Evolutionary conservation across 2,329 filamentous ascomycete species (phyloP).

Genomic region (Aspergillus proliferans): DNA sequence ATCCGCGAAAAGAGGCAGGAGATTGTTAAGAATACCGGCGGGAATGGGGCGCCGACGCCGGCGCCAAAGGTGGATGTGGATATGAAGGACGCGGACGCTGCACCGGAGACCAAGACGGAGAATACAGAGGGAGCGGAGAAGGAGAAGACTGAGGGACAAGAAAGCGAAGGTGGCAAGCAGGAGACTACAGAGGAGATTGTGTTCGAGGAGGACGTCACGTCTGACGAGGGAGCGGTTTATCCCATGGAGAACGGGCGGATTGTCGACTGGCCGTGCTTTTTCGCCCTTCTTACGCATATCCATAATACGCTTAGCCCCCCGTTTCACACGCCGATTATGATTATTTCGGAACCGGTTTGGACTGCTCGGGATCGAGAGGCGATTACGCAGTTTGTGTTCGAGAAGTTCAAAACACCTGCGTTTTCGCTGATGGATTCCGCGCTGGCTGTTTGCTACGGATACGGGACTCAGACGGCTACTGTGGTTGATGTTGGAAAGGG

Average conservation of each 20-base stretch:
- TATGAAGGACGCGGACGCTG: constrained; percentile 39
- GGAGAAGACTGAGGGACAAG: constrained; percentile 23
- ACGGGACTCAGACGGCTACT: constrained; percentile 73
- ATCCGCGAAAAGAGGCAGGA: constrained; percentile 52
- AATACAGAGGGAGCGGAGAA: constrained; percentile 14
- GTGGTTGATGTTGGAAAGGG: constrained; percentile 86
- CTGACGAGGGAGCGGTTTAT: constrained; percentile 82
- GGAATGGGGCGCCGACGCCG: constrained; percentile 7
- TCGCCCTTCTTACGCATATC: constrained; percentile 86
- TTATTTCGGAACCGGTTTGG: constrained; percentile 87
- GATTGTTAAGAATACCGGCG: constrained; percentile 15
- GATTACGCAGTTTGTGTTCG: constrained; percentile 90
- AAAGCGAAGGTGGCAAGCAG: constrained; percentile 21
- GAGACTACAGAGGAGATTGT: constrained; percentile 46
- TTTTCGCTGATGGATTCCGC: constrained; percentile 87
- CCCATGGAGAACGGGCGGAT: constrained; percentile 78
- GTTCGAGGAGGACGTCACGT: constrained; percentile 83
- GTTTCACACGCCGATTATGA: constrained; percentile 88
- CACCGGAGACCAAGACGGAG: constrained; percentile 15
- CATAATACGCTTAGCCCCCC: constrained; percentile 83
- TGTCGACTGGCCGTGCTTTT: constrained; percentile 84
- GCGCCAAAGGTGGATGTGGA: constrained; percentile 36
- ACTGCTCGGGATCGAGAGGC: constrained; percentile 78
- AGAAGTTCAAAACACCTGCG: constrained; percentile 91
- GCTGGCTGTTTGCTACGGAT: constrained; percentile 72